Evolutionary conservation across 768 basidiomycete genomes (phyloP), one percentile per base, ranked within the genome.

Genomic region (Tylopilus felleus): DNA sequence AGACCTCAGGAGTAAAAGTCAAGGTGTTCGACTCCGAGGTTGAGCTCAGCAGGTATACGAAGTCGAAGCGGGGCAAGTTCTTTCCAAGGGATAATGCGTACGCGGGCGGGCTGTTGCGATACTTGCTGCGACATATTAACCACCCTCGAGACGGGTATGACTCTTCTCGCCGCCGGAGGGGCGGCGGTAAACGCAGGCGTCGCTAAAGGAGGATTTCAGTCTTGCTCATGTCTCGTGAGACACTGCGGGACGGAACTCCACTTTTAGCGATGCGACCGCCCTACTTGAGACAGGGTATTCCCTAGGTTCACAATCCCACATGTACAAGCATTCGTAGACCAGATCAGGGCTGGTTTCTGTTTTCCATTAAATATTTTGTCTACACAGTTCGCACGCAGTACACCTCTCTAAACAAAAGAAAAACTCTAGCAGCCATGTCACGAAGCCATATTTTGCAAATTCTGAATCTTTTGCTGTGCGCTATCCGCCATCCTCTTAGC

Each of bases 121-220:
- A 51, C 31, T 52, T 63, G 27, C 27, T 65, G 8, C 62, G 63
- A 1, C 59, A 58, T 28, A 61, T 63, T 23, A 3, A 21, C n/a
- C 39, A 40, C 21, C 39, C 39, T 12, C 39, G 39, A 9, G 21
- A 22, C 10, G 39, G 39, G 39, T 40, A 40, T 40, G 39, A 33
- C 19, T n/a, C n/a, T 4, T 38, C 36, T 13, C n/a, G 36, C 7
- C n/a, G n/a, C 17, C 19, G 36, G 36, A n/a, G 10, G n/a, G 36
- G n/a, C 17, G 36, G 36, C 3, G 3, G 13, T 3, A 19, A 29
- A 12, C 6, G 5, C 6, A 6, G n/a, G 36, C 36, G 36, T n/a
- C 36, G 36, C n/a, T 38, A 38, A 38, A 38, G n/a, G 36, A 7
- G n/a, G n/a, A 38, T 38, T 1, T 38, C 7, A 7, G 3, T 38